Base-by-base conservation (phyloP, 805 yeast genomes). In the Yueomyces sp. region DNA sequence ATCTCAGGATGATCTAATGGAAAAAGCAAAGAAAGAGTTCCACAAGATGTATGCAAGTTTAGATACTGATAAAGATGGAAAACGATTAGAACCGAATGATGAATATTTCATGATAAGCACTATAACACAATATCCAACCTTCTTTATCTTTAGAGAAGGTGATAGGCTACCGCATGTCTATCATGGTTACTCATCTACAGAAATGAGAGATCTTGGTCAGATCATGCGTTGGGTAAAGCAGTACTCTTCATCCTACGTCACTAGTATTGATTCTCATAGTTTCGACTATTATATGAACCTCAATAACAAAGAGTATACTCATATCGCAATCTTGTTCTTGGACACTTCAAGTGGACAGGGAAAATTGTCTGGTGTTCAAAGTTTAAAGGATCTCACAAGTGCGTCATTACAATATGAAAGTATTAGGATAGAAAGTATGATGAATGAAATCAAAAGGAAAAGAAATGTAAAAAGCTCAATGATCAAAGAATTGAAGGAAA, bases 131-230 rank as follows among this genome's bases (percentile, higher is more conserved):
- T 66, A 66, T 34, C 94, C 94, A 2, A 76, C 84, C 12, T 52
- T 83, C 26, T 60, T 77, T 31, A 64, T 80, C 27, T 73, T 79
- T 57, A 79, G 74, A 50, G 81, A 81, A 43, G 72, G 73, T 43
- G 64, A 76, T 11, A 55, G 74, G 44, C 53, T 72, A 32, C 70
- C 84, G 0, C 62, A 65, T 4, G 70, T 79, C 4, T 79, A 60
- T 49, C 82, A 74, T 50, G 77, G 75, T 44, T 77, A 74, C 60
- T 77, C 79, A 0, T 73, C 85, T 5, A 76, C 75, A 41, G 85
- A 81, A 50, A 69, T 73, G 44, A 69, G 92, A 49, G 69, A 74
- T 49, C 59, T 60, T 19, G 65, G 64, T 27, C 59, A 63, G 37
- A 65, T 83, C 7, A 55, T 68, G 49, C 55, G 69, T 12, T 83